These are phyloP conservation scores for Brettanomyces sp. DNA, from an alignment of 805 yeast species.

Conservation along the genomic window DNA sequence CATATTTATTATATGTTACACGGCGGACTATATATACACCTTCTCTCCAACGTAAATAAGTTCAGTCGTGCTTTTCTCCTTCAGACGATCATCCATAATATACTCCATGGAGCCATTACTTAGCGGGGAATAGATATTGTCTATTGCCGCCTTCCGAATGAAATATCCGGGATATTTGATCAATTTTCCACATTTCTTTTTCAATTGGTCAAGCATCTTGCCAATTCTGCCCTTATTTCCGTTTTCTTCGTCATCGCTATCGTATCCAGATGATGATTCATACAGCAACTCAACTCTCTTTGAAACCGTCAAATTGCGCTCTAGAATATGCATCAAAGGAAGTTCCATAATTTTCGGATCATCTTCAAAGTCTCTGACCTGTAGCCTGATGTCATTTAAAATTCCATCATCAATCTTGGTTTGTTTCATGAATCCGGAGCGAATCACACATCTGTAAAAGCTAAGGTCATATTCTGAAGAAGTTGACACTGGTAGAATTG, in stretches of 20 bases:
- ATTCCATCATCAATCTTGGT: constrained; percentile 14
- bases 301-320: constrained; percentile 14
- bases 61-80: neutral
- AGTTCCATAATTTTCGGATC: constrained; percentile 4
- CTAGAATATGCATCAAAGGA: constrained; percentile 21
- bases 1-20: no score
- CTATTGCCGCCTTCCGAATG: neutral
- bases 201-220: neutral
- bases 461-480: constrained; percentile 26
- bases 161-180: neutral
- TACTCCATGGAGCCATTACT: constrained; percentile 1
- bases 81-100: neutral
- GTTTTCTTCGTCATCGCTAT: neutral
- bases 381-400: constrained; percentile 12
- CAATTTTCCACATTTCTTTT: neutral
- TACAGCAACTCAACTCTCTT: neutral
- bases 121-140: constrained; percentile 1
- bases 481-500: constrained; percentile 30
- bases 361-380: constrained; percentile 1
- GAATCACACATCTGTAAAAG: constrained; percentile 37
- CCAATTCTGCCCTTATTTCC: neutral
- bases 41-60: constrained; percentile 2
- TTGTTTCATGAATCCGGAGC: constrained; percentile 42
- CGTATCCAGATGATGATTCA: neutral
- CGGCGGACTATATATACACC: neutral